Base-by-base conservation (phyloP, 805 yeast genomes). In the Saccharomycopsis fermentans region DNA sequence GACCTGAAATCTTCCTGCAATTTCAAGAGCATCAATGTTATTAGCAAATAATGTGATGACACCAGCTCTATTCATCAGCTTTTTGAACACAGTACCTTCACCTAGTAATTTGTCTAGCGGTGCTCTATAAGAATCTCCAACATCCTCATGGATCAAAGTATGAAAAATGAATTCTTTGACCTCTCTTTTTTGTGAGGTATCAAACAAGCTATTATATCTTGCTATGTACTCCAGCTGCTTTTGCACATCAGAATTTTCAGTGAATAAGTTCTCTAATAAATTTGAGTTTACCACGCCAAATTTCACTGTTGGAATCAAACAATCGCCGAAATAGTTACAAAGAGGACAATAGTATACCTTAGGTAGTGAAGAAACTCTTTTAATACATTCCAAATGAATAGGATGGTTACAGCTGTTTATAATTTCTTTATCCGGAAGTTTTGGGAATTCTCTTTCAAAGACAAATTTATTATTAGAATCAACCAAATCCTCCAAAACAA, bases 341-440 rank as follows among this genome's bases (percentile, higher is more conserved):
- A 60, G 40, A 2, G 63, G 63, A 48, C 63, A 60, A 14, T 16
- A 24, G 34, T 34, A 53, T 27, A 21, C 27, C n/a, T 21, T 21
- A 19, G 52, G 17, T 24, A 19, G 12, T 1, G 27, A 8, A 39
- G 26, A 16, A 29, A 40, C 29, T 12, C 34, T 21, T 35, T 35
- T 34, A n/a, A 58, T 43, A 50, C 63, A 60, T 16, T 32, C 36
- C 36, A 37, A 54, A 47, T 61, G 63, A 50, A 59, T 56, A 6
- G 55, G 58, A 48, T 61, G 63, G 48, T 61, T 59, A 32, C 63
- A 61, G 6, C 57, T 53, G 21, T 16, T 21, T 16, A 60, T 17
- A 19, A 58, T 52, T 32, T 36, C 47, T 32, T 43, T 43, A 8
- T 47, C 36, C 17, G 52, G 48, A 24, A 35, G 19, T 6, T 43